Conservation (phyloP, 108 stramenopile species). For the Epithemia pelagica region DNA sequence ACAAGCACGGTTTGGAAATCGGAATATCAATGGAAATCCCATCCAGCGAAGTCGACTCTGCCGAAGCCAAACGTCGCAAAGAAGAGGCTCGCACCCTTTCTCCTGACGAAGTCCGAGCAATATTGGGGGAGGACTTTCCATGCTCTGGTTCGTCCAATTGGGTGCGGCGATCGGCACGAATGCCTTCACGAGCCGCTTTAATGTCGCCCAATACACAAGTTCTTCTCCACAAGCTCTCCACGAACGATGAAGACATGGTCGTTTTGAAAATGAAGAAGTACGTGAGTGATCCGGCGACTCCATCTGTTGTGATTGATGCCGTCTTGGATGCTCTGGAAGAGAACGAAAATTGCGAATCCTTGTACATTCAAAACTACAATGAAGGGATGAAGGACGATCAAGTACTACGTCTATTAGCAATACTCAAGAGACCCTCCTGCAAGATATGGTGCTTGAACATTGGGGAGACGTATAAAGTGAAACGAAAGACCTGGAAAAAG, state of each 20-base stretch:
- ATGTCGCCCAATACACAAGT: conserved; percentile 46
- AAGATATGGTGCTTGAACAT: conserved; percentile 90
- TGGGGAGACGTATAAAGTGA: conserved; percentile 90
- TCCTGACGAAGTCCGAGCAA: conserved; percentile 31
- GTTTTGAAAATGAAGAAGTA: conserved; percentile 92
- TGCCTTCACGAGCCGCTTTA: conserved; percentile 61
- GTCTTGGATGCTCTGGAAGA: conserved; percentile 80
- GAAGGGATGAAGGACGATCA: conserved; percentile 84
- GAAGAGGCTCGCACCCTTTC: conserved; percentile 41
- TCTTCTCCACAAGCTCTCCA: conserved; percentile 62
- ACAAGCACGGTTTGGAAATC: not conserved
- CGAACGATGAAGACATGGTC: conserved; percentile 77
- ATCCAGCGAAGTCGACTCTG: not conserved
- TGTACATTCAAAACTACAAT: conserved; percentile 94
- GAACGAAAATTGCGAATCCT: conserved; percentile 84
- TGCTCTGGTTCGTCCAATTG: conserved; percentile 26
- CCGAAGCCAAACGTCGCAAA: conserved; percentile 13
- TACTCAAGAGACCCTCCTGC: conserved; percentile 70
- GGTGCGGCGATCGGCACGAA: conserved; percentile 77
- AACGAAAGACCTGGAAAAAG: conserved; percentile 64
- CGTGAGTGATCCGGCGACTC: conserved; percentile 73
- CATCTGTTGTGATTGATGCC: conserved; percentile 75
- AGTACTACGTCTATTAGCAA: conserved; percentile 70
- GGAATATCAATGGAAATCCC: not conserved
- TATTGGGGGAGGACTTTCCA: conserved; percentile 40